phyloP scores from a whole-genome alignment of 139 green algal genomes.

The Tetradesmus lagerheimii region DNA sequence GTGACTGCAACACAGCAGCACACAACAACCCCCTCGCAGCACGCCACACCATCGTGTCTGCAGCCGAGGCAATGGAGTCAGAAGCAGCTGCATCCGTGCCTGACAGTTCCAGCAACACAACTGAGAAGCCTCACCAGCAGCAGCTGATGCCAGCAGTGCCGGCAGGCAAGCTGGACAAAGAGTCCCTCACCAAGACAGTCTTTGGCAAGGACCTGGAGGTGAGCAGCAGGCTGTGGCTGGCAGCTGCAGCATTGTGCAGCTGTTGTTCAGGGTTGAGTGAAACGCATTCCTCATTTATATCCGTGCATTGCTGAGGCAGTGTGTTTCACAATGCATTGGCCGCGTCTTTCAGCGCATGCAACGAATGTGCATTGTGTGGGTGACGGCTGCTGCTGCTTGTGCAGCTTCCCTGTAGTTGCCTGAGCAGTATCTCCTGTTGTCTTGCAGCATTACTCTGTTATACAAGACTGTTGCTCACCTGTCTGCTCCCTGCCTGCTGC shows the following conservation, averaged over 20 bases:
- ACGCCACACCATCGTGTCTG: constrained; percentile 43
- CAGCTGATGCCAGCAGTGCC: neutral
- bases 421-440: neutral
- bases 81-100: constrained; percentile 17
- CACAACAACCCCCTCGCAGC: constrained; percentile 44
- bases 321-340: neutral
- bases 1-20: constrained; percentile 27
- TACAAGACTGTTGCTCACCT: neutral
- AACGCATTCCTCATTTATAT: too few species aligned
- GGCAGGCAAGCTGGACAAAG: constrained; percentile 18
- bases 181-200: constrained; percentile 26
- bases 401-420: neutral
- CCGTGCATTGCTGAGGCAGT: too few species aligned
- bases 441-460: neutral
- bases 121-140: neutral
- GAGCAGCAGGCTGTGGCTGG: constrained; percentile 2
- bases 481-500: neutral
- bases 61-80: neutral
- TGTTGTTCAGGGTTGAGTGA: neutral
- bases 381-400: neutral
- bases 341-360: neutral
- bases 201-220: constrained; percentile 60
- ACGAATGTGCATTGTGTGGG: neutral
- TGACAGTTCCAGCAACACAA: neutral
- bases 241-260: neutral